Percentiles rank a stretch among this genome's conserved stretches.
These are phyloP conservation scores for Calonectria pteridis DNA, from an alignment of 2,329 filamentous ascomycete genomes.

Conservation along the genomic window DNA sequence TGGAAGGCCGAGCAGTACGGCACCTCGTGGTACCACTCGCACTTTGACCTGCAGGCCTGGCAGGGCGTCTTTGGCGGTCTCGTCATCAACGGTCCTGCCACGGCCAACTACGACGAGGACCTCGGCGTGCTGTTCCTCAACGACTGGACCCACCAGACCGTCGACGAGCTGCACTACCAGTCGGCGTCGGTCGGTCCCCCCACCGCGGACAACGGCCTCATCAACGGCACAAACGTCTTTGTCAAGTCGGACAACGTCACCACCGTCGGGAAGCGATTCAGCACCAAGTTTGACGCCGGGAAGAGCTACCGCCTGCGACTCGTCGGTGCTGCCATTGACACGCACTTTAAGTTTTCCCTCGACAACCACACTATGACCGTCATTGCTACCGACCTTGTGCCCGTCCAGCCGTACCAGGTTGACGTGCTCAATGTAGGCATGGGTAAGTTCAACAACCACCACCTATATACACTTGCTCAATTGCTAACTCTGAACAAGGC, in stretches of 20 bases:
- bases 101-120: constrained; percentile 72
- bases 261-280: constrained; percentile 49
- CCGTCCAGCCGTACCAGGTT: constrained; percentile 66
- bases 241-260: constrained; percentile 41
- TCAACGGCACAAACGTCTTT: constrained; percentile 58
- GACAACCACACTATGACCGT: constrained; percentile 70
- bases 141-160: constrained; percentile 67
- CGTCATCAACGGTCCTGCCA: constrained; percentile 69
- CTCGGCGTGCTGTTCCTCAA: constrained; percentile 69
- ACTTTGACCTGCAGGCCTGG: constrained; percentile 36
- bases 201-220: constrained; percentile 58
- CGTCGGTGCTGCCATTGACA: constrained; percentile 60
- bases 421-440: constrained; percentile 44
- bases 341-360: constrained; percentile 62
- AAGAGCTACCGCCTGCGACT: constrained; percentile 61
- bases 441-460: constrained; percentile 24
- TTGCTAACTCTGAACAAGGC: constrained; percentile 53
- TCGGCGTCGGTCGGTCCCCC: constrained; percentile 50
- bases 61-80: constrained; percentile 35
- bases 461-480: no score
- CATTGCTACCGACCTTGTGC: constrained; percentile 70
- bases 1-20: constrained; percentile 33
- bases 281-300: constrained; percentile 55
- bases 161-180: constrained; percentile 51
- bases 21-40: constrained; percentile 36